Evolutionary conservation across 768 basidiomycete species (phyloP).

Genomic region (Strobilomyces echinocephalus): DNA sequence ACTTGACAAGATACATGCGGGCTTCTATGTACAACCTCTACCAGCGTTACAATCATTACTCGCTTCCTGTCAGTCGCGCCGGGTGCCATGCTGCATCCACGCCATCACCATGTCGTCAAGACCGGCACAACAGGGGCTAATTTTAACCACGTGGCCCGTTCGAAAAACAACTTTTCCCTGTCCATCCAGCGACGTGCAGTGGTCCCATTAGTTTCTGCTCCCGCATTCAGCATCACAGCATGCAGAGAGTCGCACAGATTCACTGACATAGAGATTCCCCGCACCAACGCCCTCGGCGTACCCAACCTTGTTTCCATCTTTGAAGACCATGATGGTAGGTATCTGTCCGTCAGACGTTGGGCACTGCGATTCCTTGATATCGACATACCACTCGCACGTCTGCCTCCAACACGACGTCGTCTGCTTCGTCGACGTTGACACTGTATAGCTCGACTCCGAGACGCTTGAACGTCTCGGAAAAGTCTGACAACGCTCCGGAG

Average conservation of each 20-base stretch:
- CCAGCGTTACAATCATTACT: neutral
- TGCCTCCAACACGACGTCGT: constrained; percentile 51
- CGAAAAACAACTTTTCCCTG: neutral
- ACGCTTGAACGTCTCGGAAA: constrained; percentile 23
- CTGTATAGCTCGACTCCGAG: constrained; percentile 58
- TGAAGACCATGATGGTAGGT: constrained; percentile 28
- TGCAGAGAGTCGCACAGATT: constrained; percentile 6
- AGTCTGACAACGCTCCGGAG: constrained; percentile 10
- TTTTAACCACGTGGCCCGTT: constrained; percentile 12
- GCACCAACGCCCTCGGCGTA: constrained; percentile 24
- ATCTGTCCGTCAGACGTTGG: constrained; percentile 7
- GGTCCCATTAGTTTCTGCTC: constrained; percentile 21
- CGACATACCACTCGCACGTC: constrained; percentile 55
- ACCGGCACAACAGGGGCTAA: constrained; percentile 5
- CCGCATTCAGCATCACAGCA: neutral
- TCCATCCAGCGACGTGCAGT: constrained; percentile 10
- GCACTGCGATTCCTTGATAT: neutral
- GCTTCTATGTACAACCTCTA: neutral
- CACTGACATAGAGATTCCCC: constrained; percentile 23
- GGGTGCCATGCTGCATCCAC: neutral
- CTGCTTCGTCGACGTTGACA: constrained; percentile 63
- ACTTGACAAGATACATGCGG: too few relatives aligned
- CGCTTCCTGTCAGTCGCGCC: neutral
- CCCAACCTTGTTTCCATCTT: constrained; percentile 27
- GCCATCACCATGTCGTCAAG: neutral